Percentiles rank a stretch among this genome's conserved stretches.
Evolutionary conservation across 129 eudicot species (phyloP).

Genomic region (Helichrysum umbraculigerum): DNA sequence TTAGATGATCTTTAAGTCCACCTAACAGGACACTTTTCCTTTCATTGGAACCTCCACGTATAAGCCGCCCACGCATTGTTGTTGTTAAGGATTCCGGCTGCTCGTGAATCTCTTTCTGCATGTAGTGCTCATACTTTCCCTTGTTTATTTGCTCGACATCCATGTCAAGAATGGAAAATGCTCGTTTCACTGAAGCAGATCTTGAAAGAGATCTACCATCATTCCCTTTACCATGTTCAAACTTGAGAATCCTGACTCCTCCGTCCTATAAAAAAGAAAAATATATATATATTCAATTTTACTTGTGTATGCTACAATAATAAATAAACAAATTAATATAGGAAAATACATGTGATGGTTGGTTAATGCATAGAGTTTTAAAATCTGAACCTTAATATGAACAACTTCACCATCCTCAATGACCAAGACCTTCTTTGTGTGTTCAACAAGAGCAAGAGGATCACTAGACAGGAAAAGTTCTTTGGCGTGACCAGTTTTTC

Average conservation of each 20-base stretch:
- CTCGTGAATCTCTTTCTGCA: conserved; percentile 98
- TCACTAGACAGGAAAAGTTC: conserved; percentile 93
- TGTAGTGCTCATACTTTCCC: conserved; percentile 90
- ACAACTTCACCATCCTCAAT: conserved; percentile 95
- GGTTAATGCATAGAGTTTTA: too few relatives aligned
- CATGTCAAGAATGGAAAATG: conserved; percentile 93
- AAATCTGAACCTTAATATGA: conserved; percentile 58
- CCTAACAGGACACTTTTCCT: conserved; percentile 82
- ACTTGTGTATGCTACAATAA: neutral
- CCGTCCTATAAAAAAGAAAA: conserved; percentile 56
- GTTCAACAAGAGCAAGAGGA: conserved; percentile 91
- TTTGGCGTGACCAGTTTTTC: conserved; percentile 72
- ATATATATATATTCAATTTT: too few relatives aligned
- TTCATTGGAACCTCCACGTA: conserved; percentile 88
- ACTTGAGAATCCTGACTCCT: conserved; percentile 78
- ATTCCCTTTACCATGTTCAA: conserved; percentile 66
- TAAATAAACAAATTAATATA: neutral
- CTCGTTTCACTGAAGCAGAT: conserved; percentile 90
- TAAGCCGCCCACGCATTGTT: conserved; percentile 92
- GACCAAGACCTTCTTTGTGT: conserved; percentile 89
- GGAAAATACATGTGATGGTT: too few relatives aligned
- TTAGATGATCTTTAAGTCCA: conserved; percentile 94
- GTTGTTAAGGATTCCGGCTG: conserved; percentile 96
- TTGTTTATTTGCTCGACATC: conserved; percentile 97
- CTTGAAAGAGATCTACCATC: conserved; percentile 51